Evolutionary conservation across 305 asterid genomes (phyloP).

Genomic region (Fraxinus greggii): DNA sequence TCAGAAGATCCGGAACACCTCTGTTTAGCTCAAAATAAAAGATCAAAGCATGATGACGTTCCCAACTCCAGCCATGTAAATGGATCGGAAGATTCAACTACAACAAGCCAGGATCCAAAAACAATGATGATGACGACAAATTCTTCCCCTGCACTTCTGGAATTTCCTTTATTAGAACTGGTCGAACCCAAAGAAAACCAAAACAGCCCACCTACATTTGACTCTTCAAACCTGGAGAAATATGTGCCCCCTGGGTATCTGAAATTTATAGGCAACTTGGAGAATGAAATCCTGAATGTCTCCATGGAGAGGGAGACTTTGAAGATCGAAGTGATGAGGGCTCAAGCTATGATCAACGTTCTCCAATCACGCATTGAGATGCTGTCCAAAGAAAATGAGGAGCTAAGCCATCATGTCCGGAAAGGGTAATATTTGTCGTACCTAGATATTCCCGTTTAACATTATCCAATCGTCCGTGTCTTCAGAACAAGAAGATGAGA

Average conservation of each 20-base stretch:
- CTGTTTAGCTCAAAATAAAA: constrained; percentile 50
- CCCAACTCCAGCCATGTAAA: constrained; percentile 74
- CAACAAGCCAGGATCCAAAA: constrained; percentile 61
- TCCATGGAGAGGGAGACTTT: constrained; percentile 80
- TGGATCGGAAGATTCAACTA: constrained; percentile 87
- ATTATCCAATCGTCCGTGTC: background rate
- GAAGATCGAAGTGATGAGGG: constrained; percentile 94
- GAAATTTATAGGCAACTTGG: constrained; percentile 79
- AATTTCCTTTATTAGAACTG: constrained; percentile 53
- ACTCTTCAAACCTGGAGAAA: constrained; percentile 80
- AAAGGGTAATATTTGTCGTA: constrained; percentile 19
- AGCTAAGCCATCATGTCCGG: constrained; percentile 47
- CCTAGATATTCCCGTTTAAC: constrained; percentile 33
- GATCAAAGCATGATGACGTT: constrained; percentile 48
- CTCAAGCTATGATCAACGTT: constrained; percentile 81
- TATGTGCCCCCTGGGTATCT: constrained; percentile 91
- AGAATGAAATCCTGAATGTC: constrained; percentile 75
- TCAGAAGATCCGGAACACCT: constrained; percentile 50
- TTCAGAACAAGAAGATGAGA: constrained; percentile 7
- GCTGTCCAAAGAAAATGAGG: constrained; percentile 63
- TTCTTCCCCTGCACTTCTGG: constrained; percentile 48
- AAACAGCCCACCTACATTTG: constrained; percentile 41
- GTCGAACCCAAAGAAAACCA: constrained; percentile 44
- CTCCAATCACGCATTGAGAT: constrained; percentile 68
- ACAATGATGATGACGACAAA: constrained; percentile 60